phyloP scores from a whole-genome alignment of 169 alveolate genomes.

The Cryptosporidium muris region DNA sequence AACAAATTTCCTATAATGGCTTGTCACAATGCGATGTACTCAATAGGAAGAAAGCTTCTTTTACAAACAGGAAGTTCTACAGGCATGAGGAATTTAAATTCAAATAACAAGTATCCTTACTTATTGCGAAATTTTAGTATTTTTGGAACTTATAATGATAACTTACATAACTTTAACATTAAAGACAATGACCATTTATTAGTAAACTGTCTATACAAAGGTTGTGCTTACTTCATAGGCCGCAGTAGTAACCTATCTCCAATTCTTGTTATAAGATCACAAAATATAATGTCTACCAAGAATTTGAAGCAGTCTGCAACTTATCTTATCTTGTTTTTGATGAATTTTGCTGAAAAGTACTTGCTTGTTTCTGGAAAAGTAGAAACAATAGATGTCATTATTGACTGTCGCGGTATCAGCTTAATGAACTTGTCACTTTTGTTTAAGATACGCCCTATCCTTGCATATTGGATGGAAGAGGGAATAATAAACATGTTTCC shows the following conservation, averaged over 20 bases:
- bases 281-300: conserved; percentile 19
- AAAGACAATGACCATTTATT: conserved; percentile 51
- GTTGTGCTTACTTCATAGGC: conserved; percentile 68
- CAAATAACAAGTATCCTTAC: conserved; percentile 24
- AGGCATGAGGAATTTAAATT: neutral
- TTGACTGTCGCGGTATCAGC: conserved; percentile 54
- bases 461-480: conserved; percentile 40
- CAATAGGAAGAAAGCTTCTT: conserved; percentile 43
- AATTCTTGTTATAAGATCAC: conserved; percentile 36
- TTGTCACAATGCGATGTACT: conserved; percentile 50
- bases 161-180: conserved; percentile 14
- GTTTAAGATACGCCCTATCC: conserved; percentile 33
- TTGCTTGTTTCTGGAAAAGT: conserved; percentile 51
- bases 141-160: conserved; percentile 20
- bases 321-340: conserved; percentile 25
- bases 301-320: conserved; percentile 60
- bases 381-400: conserved; percentile 30
- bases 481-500: conserved; percentile 54
- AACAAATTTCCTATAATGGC: conserved; percentile 54
- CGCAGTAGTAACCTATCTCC: conserved; percentile 30
- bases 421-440: conserved; percentile 13
- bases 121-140: conserved; percentile 26
- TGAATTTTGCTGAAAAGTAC: conserved; percentile 61
- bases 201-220: conserved; percentile 20
- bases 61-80: neutral